Conservation (phyloP, 2,329 filamentous ascomycete genomes). For the Blastomyces silverae region DNA sequence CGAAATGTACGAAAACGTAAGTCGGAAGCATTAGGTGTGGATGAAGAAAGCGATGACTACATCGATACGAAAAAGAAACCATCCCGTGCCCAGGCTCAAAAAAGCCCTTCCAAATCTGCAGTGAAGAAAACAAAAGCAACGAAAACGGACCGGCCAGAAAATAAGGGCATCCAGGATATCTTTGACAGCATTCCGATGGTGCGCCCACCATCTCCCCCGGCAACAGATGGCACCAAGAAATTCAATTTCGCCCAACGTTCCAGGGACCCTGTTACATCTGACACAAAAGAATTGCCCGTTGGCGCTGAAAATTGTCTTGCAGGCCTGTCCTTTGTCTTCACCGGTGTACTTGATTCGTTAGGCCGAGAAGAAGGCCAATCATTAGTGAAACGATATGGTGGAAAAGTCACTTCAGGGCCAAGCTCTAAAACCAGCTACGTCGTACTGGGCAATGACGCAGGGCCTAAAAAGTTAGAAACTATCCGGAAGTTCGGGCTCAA, state of each 20-base stretch:
- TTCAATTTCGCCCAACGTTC: conserved; percentile 63
- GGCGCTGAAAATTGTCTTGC: conserved; percentile 85
- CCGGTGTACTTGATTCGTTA: conserved; percentile 72
- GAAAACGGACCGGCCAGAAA: conserved; percentile 61
- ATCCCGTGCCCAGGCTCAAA: conserved; percentile 27
- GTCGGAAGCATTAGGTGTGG: conserved; percentile 48
- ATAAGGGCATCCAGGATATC: conserved; percentile 69
- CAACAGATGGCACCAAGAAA: conserved; percentile 50
- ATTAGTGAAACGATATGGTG: conserved; percentile 87
- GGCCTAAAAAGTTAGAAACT: conserved; percentile 84
- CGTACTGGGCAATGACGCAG: conserved; percentile 82
- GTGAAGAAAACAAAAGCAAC: conserved; percentile 53
- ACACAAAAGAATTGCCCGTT: conserved; percentile 66
- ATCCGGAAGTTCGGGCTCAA: conserved; percentile 74
- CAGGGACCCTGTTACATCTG: conserved; percentile 58
- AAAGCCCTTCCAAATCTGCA: conserved; percentile 31
- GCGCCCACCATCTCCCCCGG: conserved; percentile 73
- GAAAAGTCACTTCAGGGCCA: conserved; percentile 76
- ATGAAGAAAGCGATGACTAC: conserved; percentile 51
- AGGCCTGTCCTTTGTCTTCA: conserved; percentile 91
- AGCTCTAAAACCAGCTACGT: conserved; percentile 94
- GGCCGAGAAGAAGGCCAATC: conserved; percentile 77
- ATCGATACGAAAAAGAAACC: conserved; percentile 54
- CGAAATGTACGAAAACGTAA: conserved; percentile 52
- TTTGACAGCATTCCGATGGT: conserved; percentile 81